phyloP scores from a whole-genome alignment of 805 yeast genomes.

The Wickerhamomyces bovis region DNA sequence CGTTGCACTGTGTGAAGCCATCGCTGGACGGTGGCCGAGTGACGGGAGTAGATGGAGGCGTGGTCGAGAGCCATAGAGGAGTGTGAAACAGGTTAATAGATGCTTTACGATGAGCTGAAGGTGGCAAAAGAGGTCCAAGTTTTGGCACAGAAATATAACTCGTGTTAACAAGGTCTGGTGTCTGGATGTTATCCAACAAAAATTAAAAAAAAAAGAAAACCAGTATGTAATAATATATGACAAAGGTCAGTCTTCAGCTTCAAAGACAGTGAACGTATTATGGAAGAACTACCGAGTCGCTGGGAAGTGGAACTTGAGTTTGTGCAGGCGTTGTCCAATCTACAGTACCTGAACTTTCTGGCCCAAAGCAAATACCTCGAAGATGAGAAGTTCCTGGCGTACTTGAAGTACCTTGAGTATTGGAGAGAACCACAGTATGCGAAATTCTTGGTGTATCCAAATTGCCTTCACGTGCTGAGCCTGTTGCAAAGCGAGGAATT shows the following conservation, averaged over 20 bases:
- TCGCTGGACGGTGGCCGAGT: neutral
- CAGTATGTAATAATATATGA: too few relatives aligned
- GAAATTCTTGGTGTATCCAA: slow-evolving; percentile 72
- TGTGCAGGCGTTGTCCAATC: slow-evolving; percentile 86
- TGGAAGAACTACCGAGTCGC: slow-evolving; percentile 49
- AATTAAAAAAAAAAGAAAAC: too few relatives aligned
- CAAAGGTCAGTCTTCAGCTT: too few relatives aligned
- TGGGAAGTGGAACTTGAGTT: slow-evolving; percentile 83
- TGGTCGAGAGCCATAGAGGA: neutral
- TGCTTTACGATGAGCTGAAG: too few relatives aligned
- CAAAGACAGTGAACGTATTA: too few relatives aligned
- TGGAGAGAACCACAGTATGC: slow-evolving; percentile 75
- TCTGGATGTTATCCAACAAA: neutral
- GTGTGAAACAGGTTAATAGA: too few relatives aligned
- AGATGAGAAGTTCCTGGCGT: slow-evolving; percentile 65
- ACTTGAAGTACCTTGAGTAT: slow-evolving; percentile 75
- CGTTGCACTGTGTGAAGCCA: slow-evolving; percentile 1
- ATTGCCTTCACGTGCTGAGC: slow-evolving; percentile 72
- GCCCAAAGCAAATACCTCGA: slow-evolving; percentile 80
- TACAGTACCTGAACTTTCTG: slow-evolving; percentile 77
- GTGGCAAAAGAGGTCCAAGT: neutral
- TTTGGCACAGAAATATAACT: neutral
- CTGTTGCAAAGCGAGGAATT: slow-evolving; percentile 43
- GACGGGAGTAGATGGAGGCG: slow-evolving; percentile 7
- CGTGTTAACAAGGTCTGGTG: neutral